A percentile compares a stretch with the other conserved stretches of the same genome.
Conservation (phyloP, 495 filamentous ascomycete genomes). For the Tetracladium marchalianum region DNA sequence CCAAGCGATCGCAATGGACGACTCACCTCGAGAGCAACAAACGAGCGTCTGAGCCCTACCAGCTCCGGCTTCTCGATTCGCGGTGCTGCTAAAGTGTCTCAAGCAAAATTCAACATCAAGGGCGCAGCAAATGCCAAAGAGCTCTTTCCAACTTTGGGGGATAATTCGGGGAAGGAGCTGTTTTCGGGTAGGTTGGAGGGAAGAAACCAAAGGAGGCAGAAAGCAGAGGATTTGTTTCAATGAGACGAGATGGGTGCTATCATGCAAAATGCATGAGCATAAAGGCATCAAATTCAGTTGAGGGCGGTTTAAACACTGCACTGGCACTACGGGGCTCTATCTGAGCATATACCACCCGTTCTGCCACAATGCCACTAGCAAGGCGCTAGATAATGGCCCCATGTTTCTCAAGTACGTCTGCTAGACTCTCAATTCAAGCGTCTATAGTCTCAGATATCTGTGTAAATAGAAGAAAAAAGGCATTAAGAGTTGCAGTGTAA, state of each 20-base stretch:
- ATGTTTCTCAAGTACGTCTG: too few species aligned
- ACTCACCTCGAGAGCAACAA: slow-evolving; percentile 32
- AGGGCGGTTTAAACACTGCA: too few species aligned
- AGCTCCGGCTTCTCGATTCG: slow-evolving; percentile 48
- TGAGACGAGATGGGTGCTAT: slow-evolving; percentile 14
- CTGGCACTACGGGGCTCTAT: too few species aligned
- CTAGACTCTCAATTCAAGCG: too few species aligned
- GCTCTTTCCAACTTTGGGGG: slow-evolving; percentile 58
- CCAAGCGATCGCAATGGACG: slow-evolving; percentile 28
- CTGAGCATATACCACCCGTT: too few species aligned
- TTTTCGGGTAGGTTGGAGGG: slow-evolving; percentile 44
- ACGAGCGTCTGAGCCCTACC: slow-evolving; percentile 13
- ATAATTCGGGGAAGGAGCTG: slow-evolving; percentile 62
- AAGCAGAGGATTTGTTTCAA: slow-evolving; percentile 44
- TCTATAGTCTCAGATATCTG: too few species aligned
- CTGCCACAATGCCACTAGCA: too few species aligned
- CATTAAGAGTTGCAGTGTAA: too few species aligned
- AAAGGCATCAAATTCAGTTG: too few species aligned
- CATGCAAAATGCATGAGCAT: too few species aligned
- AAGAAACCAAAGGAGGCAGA: slow-evolving; percentile 34
- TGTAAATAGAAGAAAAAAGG: too few species aligned
- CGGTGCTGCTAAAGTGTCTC: slow-evolving; percentile 39
- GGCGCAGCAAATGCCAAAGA: slow-evolving; percentile 53
- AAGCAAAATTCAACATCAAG: slow-evolving; percentile 49
- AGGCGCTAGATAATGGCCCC: too few species aligned